Conservation (phyloP, 148 eudicot species). For the Heliamphora exappendiculata region DNA sequence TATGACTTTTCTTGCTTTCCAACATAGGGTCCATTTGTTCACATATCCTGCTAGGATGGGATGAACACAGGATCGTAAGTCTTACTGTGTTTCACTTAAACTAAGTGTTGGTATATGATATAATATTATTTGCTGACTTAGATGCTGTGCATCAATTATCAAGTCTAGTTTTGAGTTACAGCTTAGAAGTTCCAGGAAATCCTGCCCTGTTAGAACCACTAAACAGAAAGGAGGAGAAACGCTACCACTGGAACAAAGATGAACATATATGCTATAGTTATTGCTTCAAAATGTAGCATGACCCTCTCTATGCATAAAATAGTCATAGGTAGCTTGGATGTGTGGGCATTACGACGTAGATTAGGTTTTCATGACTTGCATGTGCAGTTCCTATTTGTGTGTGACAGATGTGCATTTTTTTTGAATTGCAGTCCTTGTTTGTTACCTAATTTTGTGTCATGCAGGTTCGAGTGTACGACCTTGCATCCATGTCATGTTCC, state of each 20-base stretch:
- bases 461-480: constrained; percentile 87
- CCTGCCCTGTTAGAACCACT: not conserved
- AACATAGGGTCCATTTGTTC: not conserved
- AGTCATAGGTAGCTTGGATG: not conserved
- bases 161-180: not conserved
- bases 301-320: not conserved
- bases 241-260: not conserved
- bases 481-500: constrained; percentile 92
- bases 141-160: not conserved
- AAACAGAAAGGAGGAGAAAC: not conserved
- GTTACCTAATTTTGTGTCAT: not conserved
- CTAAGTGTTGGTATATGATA: not conserved
- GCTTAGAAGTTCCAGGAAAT: not conserved
- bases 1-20: not conserved
- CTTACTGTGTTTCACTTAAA: not conserved
- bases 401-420: not conserved
- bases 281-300: not conserved
- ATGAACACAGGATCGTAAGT: not conserved
- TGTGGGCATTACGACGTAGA: not conserved
- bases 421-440: not conserved
- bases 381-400: not conserved
- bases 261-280: not conserved
- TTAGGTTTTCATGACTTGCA: not conserved
- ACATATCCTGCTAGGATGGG: not conserved
- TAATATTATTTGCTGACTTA: not conserved